A percentile compares a stretch with the other conserved stretches of the same genome.
phyloP scores from a whole-genome alignment of 2,329 filamentous ascomycete genomes.

The Apiospora arundinis region DNA sequence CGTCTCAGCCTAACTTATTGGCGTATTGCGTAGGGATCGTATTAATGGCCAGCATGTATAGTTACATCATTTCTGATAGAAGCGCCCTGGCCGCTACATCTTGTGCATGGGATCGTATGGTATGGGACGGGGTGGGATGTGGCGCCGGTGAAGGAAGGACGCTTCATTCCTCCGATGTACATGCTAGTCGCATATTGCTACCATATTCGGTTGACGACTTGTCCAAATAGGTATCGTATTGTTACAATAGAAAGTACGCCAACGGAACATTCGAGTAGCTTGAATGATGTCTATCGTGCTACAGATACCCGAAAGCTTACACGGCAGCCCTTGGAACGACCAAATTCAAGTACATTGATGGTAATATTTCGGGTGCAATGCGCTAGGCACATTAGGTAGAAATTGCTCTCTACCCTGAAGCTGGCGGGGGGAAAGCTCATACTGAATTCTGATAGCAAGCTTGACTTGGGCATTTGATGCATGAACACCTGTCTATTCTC shows the following conservation, averaged over 20 bases:
- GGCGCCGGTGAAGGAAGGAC: neutral
- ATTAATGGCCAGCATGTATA: neutral
- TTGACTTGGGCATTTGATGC: neutral
- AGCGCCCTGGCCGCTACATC: neutral
- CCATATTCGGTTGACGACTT: no score
- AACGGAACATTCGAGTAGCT: no score
- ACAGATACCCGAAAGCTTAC: no score
- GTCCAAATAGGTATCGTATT: no score
- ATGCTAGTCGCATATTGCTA: no score
- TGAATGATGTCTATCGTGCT: no score
- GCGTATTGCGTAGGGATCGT: neutral
- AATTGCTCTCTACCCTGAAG: neutral
- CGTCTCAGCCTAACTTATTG: neutral
- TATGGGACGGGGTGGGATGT: neutral
- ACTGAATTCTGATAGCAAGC: neutral
- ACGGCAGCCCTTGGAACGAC: no score
- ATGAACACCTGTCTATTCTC: constrained; percentile 11
- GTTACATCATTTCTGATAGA: neutral
- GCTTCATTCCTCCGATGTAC: neutral
- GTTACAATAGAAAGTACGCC: no score
- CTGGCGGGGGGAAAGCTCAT: neutral
- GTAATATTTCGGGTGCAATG: no score
- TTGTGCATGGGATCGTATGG: neutral
- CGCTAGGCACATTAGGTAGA: neutral
- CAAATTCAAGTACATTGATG: no score